phyloP scores from a whole-genome alignment of 2,329 filamentous ascomycete genomes.

The Grosmannia huntii region DNA sequence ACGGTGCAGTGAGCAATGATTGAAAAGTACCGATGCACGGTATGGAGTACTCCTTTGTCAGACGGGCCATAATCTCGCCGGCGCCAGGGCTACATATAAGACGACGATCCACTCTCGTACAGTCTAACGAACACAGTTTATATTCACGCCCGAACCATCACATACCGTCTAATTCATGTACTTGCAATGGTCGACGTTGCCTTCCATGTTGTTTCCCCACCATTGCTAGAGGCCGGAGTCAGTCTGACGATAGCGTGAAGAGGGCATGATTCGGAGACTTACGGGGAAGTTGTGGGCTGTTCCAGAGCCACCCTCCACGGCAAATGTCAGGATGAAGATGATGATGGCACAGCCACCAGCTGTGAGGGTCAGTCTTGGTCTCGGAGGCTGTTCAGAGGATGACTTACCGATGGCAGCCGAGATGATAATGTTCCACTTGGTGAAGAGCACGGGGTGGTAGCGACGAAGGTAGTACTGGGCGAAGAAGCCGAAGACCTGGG shows the following conservation, averaged over 20 bases:
- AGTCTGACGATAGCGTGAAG: neutral
- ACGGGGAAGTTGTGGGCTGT: constrained; percentile 50
- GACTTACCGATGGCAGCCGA: neutral
- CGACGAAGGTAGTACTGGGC: constrained; percentile 53
- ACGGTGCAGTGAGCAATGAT: no score
- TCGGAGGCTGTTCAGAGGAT: no score
- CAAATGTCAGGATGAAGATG: constrained; percentile 27
- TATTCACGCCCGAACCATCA: no score
- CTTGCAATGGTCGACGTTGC: constrained; percentile 66
- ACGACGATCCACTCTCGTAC: no score
- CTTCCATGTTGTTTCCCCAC: constrained; percentile 56
- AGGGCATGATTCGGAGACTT: neutral
- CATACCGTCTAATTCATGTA: neutral
- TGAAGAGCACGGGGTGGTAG: constrained; percentile 21
- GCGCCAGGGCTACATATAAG: no score
- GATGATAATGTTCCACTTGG: constrained; percentile 17
- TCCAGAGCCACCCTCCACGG: constrained; percentile 32
- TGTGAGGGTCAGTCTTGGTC: neutral
- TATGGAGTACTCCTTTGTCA: no score
- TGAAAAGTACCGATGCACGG: no score
- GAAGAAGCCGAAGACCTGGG: constrained; percentile 49
- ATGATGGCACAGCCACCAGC: constrained; percentile 9
- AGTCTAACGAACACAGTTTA: no score
- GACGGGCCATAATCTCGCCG: no score
- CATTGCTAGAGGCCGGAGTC: constrained; percentile 31